Evolutionary conservation across 345 rosid species (phyloP).

Genomic region (Syzygium aromaticum): DNA sequence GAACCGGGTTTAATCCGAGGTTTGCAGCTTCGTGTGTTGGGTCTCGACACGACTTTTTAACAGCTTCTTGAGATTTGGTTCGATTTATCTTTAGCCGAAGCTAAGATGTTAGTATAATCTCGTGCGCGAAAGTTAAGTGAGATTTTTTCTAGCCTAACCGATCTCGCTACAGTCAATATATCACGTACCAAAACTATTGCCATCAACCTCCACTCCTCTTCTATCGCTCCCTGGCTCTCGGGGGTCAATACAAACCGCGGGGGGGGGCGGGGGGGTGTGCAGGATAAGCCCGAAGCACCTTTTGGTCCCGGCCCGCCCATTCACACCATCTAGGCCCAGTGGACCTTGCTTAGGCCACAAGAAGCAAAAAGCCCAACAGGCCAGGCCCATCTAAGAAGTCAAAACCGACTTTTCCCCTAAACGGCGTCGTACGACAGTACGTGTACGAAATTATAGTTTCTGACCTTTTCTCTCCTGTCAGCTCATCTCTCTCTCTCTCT

Average conservation of each 20-base stretch:
- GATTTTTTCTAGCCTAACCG: neutral
- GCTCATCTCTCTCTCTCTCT: neutral
- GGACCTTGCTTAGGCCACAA: neutral
- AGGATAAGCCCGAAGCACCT: neutral
- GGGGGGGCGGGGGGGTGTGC: fast-evolving
- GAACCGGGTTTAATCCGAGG: fast-evolving
- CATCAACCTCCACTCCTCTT: neutral
- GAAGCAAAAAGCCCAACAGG: neutral
- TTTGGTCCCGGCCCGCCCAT: neutral
- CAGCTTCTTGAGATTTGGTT: neutral
- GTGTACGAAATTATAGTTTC: neutral
- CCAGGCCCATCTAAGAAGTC: neutral
- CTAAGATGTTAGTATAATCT: neutral
- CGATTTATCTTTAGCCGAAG: neutral
- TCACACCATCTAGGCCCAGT: neutral
- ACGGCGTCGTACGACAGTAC: neutral
- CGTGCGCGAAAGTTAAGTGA: neutral
- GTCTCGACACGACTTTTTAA: neutral
- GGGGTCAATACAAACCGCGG: neutral
- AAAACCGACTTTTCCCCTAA: neutral
- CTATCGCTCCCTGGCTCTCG: fast-evolving
- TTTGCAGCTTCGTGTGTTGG: neutral
- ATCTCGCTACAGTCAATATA: neutral
- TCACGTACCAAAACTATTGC: neutral
- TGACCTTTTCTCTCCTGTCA: neutral